Evolutionary conservation across 495 filamentous ascomycete species (phyloP).

Genomic region (Aspergillus ostianus): DNA sequence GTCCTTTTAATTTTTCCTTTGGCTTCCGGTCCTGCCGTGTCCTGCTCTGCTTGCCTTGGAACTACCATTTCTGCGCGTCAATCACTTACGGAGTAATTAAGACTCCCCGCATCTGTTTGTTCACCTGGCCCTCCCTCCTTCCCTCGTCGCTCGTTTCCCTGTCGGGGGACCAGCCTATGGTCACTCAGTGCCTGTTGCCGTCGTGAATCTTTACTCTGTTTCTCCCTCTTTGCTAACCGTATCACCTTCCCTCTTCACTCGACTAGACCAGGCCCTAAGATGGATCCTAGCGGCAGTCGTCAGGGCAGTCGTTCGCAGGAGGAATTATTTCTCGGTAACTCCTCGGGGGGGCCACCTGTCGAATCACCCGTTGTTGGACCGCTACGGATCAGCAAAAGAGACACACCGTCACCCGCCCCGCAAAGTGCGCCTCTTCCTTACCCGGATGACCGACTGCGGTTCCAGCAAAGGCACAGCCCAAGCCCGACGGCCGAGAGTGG

Average conservation of each 20-base stretch:
- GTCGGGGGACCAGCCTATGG: too few relatives aligned
- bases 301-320: conserved; percentile 59
- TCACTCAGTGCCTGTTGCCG: too few relatives aligned
- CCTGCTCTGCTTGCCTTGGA: background rate
- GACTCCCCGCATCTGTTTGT: background rate
- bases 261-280: conserved; percentile 12
- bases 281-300: conserved; percentile 43
- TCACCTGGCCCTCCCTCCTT: background rate
- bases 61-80: background rate
- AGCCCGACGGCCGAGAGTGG: conserved; percentile 37
- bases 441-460: conserved; percentile 66
- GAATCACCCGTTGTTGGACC: conserved; percentile 78
- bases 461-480: conserved; percentile 39
- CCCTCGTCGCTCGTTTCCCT: too few relatives aligned
- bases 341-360: conserved; percentile 43
- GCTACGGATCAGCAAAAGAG: conserved; percentile 77
- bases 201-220: background rate
- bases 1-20: background rate
- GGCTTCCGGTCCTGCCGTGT: background rate
- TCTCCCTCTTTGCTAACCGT: background rate
- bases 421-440: conserved; percentile 60
- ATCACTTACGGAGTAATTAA: background rate
- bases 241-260: background rate
- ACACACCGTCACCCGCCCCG: conserved; percentile 42
- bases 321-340: conserved; percentile 69